Percentiles rank a stretch among this genome's conserved stretches.
Conservation (phyloP, 176 grass and related monocot genomes). For the Hsuehochloa calcarea region DNA sequence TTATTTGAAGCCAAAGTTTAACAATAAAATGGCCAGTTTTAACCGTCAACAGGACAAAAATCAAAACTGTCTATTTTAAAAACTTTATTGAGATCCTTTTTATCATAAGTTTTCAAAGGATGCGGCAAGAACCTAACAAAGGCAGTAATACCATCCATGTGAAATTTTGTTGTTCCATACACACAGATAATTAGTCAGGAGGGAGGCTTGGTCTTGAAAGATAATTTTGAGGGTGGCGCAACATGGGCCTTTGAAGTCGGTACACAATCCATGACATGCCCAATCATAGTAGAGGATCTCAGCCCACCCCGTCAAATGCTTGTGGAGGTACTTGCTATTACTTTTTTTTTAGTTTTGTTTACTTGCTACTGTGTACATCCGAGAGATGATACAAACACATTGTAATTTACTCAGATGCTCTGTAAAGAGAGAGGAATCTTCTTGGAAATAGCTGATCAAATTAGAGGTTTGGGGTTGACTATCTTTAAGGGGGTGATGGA, state of each 20-base stretch:
- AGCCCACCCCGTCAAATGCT: slow-evolving; percentile 63
- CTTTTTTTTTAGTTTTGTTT: slow-evolving; percentile 1
- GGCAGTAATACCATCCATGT: background rate
- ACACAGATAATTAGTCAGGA: slow-evolving; percentile 39
- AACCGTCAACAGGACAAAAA: background rate
- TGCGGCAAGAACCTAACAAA: background rate
- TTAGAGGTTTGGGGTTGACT: slow-evolving; percentile 62
- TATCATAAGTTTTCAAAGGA: background rate
- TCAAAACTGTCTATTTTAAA: background rate
- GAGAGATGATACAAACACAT: background rate
- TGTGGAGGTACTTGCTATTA: slow-evolving; percentile 42
- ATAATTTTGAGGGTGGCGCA: slow-evolving; percentile 63
- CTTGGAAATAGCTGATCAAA: slow-evolving; percentile 67
- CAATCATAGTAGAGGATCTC: slow-evolving; percentile 74
- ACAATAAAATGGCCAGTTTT: background rate
- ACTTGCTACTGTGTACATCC: background rate
- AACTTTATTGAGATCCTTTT: background rate
- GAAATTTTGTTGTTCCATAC: background rate
- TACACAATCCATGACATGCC: slow-evolving; percentile 56
- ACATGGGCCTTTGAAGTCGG: slow-evolving; percentile 77
- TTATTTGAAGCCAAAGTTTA: background rate
- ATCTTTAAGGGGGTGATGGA: slow-evolving; percentile 81
- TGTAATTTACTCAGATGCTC: slow-evolving; percentile 49
- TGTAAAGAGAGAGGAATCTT: slow-evolving; percentile 66
- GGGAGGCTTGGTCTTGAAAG: slow-evolving; percentile 62